phyloP scores from a whole-genome alignment of 1,284 basidiomycete genomes.

The Fomitiporia mediterranea region DNA sequence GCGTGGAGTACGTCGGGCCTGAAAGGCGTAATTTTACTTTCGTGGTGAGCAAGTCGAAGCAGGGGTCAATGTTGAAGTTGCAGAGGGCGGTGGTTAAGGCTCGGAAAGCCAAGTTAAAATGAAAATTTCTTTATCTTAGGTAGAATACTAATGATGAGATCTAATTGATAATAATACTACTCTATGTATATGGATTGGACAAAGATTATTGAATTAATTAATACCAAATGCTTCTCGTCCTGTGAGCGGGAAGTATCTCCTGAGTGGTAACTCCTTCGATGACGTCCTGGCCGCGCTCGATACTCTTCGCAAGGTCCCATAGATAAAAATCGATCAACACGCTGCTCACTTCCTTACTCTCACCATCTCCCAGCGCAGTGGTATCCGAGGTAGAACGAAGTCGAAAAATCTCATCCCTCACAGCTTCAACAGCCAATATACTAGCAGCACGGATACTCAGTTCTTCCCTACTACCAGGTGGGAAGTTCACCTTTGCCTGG shows the following conservation, averaged over 20 bases:
- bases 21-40: constrained; percentile 27
- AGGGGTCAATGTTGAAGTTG: constrained; percentile 2
- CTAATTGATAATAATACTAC: no score
- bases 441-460: constrained; percentile 68
- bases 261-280: constrained; percentile 53
- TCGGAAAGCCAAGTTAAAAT: no score
- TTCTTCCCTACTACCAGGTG: constrained; percentile 58
- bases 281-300: constrained; percentile 56
- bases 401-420: constrained; percentile 49
- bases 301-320: constrained; percentile 78
- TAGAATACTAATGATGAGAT: no score
- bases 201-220: constrained; percentile 34
- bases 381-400: constrained; percentile 14
- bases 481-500: constrained; percentile 37
- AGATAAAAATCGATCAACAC: constrained; percentile 83
- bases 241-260: constrained; percentile 65
- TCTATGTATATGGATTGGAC: background rate
- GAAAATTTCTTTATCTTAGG: no score
- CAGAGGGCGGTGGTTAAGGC: background rate
- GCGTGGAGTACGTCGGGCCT: constrained; percentile 25
- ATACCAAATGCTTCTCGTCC: constrained; percentile 82
- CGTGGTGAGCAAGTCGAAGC: constrained; percentile 15
- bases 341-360: constrained; percentile 49
- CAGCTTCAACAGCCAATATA: constrained; percentile 70
- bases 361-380: constrained; percentile 20